Base-by-base conservation (phyloP, 2,329 filamentous ascomycete species). In the Xylariaceae sp. region DNA sequence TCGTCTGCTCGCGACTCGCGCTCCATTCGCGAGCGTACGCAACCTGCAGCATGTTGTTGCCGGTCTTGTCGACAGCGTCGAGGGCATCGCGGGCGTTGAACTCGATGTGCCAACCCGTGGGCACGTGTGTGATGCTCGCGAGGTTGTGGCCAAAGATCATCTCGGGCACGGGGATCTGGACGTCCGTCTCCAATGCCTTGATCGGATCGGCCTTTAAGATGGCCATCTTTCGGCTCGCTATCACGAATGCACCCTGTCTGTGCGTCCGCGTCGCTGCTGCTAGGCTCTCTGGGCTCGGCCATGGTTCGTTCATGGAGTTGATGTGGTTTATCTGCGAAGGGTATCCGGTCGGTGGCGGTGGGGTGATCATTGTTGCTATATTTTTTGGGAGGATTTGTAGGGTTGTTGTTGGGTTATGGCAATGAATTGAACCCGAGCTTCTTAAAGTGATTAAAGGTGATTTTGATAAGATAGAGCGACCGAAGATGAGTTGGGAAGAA, bases 111-210 rank as follows among this genome's bases (percentile, higher is more conserved):
- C 92, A 99, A 40, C 87, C 85, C n/a, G 83, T 87, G 17, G 83
- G 81, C n/a, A 78, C 61, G 76, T 98, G 92, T 50, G 87, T 80
- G 58, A 99, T 82, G 6, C 85, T 78, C 36, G 96, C 87, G 56
- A 89, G 79, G 74, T 99, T 99, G 79, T 99, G 93, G 60, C 95
- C 95, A 72, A 99, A 99, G 64, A 99, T 99, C 95, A 99, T 99
- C 78, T 99, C 95, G 7, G 95, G 95, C 36, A 94, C 86, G 16
- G 94, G 87, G 71, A 99, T 97, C 26, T 88, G 87, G 51, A 99
- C 82, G 61, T 84, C 86, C 55, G 82, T 81, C 36, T 88, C 87
- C 86, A 99, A 91, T 33, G 85, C 85, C 71, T 96, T 92, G 71
- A 99, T 98, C 47, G 92, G 90, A 5, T 84, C 90, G 41, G 93